These are phyloP conservation scores for Oenanthe sinensis DNA, from an alignment of 129 eudicot genomes.

Conservation along the genomic window DNA sequence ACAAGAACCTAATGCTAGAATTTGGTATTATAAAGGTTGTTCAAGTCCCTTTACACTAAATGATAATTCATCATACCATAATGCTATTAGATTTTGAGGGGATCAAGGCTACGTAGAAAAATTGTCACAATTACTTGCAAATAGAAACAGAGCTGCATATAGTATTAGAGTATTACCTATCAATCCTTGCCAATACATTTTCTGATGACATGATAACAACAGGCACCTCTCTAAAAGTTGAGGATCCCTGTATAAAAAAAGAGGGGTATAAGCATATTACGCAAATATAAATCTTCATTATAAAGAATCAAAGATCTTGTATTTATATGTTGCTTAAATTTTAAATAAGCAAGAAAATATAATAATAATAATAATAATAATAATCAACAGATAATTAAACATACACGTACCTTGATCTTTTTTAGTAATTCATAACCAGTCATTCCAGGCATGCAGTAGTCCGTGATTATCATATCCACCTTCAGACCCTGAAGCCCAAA, in stretches of 20 bases:
- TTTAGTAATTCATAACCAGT: conserved; percentile 92
- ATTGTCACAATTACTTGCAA: neutral
- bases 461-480: conserved; percentile 88
- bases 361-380: too few relatives aligned
- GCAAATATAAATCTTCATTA: neutral
- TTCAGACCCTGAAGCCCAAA: conserved; percentile 42
- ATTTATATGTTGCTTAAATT: neutral
- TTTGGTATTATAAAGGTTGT: neutral
- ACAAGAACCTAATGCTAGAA: neutral
- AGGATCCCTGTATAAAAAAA: conserved; percentile 45
- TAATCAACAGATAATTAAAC: neutral
- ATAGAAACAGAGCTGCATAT: neutral
- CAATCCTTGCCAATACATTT: conserved; percentile 72
- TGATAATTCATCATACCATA: neutral
- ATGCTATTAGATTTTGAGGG: too few relatives aligned
- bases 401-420: conserved; percentile 56
- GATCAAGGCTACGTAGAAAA: neutral
- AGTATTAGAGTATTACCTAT: conserved; percentile 52
- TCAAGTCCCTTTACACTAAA: neutral
- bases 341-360: too few relatives aligned
- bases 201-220: conserved; percentile 98
- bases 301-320: neutral
- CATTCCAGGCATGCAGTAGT: conserved; percentile 98
- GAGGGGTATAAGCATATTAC: neutral
- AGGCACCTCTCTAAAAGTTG: conserved; percentile 75